phyloP scores from a whole-genome alignment of 352 stramenopile genomes.

The Poterioochromonas sp. region DNA sequence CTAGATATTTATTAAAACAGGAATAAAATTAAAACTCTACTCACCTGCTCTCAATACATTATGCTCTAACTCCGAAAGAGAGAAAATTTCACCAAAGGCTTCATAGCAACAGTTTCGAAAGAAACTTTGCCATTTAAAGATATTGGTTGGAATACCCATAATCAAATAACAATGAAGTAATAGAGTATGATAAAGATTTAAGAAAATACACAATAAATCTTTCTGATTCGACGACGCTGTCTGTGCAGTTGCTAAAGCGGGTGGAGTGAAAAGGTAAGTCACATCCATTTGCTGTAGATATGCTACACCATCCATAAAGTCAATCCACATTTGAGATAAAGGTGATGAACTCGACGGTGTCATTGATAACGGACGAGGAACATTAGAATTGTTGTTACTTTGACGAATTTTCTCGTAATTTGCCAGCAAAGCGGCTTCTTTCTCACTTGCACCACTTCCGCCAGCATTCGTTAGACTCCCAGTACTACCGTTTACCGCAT shows the following conservation, averaged over 20 bases:
- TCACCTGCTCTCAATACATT: constrained; percentile 60
- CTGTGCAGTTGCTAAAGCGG: neutral
- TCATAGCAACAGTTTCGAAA: constrained; percentile 65
- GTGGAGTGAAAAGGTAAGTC: neutral
- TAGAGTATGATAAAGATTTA: constrained; percentile 78
- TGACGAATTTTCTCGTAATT: too few species aligned
- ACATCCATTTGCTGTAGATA: constrained; percentile 47
- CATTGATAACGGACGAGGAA: too few species aligned
- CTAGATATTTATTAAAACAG: constrained; percentile 38
- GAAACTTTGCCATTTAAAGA: constrained; percentile 48
- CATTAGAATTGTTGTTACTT: too few species aligned
- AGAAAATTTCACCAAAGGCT: constrained; percentile 58
- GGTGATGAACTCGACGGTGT: too few species aligned
- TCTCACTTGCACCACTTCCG: too few species aligned
- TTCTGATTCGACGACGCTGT: constrained; percentile 38
- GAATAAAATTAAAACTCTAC: constrained; percentile 37
- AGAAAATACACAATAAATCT: constrained; percentile 59
- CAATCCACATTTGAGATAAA: constrained; percentile 2
- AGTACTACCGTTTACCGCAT: too few species aligned
- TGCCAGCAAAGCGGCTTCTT: too few species aligned
- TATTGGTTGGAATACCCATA: constrained; percentile 48
- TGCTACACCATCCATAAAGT: constrained; percentile 46
- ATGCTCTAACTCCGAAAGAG: constrained; percentile 69
- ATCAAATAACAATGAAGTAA: constrained; percentile 68
- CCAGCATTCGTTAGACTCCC: too few species aligned